Conservation (phyloP, 768 basidiomycete species). For the Russula olivacea region DNA sequence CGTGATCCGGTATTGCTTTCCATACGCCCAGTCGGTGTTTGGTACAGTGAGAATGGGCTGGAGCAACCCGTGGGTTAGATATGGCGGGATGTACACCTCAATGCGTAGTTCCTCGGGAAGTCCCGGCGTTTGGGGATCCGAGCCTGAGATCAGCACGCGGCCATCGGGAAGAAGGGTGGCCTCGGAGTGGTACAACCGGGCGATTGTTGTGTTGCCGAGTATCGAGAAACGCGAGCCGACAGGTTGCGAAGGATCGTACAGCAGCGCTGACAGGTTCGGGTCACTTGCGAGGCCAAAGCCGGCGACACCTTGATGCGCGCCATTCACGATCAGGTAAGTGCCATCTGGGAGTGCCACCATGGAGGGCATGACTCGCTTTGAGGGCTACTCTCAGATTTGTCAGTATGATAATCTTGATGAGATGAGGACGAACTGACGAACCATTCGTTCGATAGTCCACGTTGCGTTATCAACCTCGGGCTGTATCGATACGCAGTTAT, state of each 20-base stretch:
- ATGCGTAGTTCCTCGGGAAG: slow-evolving; percentile 76
- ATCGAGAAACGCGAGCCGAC: slow-evolving; percentile 59
- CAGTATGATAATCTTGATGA: neutral
- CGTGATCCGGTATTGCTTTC: slow-evolving; percentile 47
- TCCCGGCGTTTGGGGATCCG: slow-evolving; percentile 55
- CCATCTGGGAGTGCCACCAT: slow-evolving; percentile 67
- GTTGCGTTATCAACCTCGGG: slow-evolving; percentile 57
- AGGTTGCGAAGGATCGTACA: slow-evolving; percentile 64
- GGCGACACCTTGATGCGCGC: slow-evolving; percentile 61
- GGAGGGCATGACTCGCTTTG: slow-evolving; percentile 70
- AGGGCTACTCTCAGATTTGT: slow-evolving; percentile 41
- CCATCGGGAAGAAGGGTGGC: slow-evolving; percentile 71
- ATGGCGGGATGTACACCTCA: slow-evolving; percentile 83
- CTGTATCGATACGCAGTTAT: slow-evolving; percentile 65
- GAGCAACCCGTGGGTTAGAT: slow-evolving; percentile 55
- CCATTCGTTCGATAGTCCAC: slow-evolving; percentile 79
- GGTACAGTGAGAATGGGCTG: slow-evolving; percentile 60
- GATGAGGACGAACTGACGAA: slow-evolving; percentile 31
- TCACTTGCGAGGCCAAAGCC: slow-evolving; percentile 66
- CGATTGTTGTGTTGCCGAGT: slow-evolving; percentile 60
- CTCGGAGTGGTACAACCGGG: slow-evolving; percentile 75
- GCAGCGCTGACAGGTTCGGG: slow-evolving; percentile 57
- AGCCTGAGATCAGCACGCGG: slow-evolving; percentile 69
- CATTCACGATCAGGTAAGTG: slow-evolving; percentile 73
- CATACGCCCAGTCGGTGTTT: slow-evolving; percentile 58